Percentiles rank a stretch among this genome's conserved stretches.
phyloP scores from a whole-genome alignment of 2,329 filamentous ascomycete species.

The Clonostachys sp. region DNA sequence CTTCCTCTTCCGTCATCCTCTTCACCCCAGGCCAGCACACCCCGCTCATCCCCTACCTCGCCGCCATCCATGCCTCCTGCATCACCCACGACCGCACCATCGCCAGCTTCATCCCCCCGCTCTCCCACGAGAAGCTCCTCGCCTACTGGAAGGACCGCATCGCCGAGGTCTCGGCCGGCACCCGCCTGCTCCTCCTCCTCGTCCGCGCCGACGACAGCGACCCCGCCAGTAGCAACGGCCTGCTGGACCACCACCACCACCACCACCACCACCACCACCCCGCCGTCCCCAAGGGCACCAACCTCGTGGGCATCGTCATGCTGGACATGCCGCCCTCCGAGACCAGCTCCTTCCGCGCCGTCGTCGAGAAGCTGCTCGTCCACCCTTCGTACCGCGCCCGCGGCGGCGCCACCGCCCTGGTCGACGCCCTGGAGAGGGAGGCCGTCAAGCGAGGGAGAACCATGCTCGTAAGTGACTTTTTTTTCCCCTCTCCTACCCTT shows the following conservation, averaged over 20 bases:
- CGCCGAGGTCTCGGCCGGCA: constrained; percentile 36
- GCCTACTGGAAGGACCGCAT: constrained; percentile 52
- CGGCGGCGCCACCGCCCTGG: constrained; percentile 46
- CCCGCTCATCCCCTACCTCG: constrained; percentile 51
- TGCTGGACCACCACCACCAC: too few species aligned
- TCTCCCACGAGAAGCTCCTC: constrained; percentile 50
- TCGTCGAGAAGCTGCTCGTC: constrained; percentile 55
- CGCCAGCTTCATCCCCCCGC: constrained; percentile 55
- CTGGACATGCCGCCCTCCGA: constrained; percentile 45
- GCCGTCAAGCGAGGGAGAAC: constrained; percentile 41
- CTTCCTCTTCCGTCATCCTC: constrained; percentile 22
- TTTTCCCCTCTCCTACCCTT: background rate
- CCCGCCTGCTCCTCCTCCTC: constrained; percentile 48
- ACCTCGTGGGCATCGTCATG: constrained; percentile 53
- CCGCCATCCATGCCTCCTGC: constrained; percentile 53
- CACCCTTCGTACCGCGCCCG: constrained; percentile 41
- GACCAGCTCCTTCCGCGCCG: constrained; percentile 49
- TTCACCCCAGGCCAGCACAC: constrained; percentile 40
- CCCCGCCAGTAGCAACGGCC: background rate
- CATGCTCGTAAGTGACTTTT: constrained; percentile 42
- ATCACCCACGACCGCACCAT: constrained; percentile 53
- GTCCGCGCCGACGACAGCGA: constrained; percentile 27
- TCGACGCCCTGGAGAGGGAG: constrained; percentile 50
- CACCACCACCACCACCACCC: background rate
- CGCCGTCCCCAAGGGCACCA: constrained; percentile 22